Evolutionary conservation across 345 rosid genomes (phyloP), one percentile per base, ranked within the genome.

Genomic region (Laguncularia racemosa): DNA sequence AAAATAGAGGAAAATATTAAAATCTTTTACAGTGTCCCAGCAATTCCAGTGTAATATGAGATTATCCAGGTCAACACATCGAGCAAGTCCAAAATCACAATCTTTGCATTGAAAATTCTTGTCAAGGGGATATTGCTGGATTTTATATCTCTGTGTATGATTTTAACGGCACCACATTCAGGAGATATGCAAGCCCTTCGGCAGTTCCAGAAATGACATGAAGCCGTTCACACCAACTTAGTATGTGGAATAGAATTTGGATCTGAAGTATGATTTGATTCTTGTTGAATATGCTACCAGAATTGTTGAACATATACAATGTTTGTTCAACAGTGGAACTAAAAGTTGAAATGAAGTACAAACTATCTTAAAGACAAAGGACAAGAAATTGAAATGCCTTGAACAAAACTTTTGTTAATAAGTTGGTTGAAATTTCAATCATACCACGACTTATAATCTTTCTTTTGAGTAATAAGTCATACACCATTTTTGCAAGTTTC

Each of bases 71-170:
- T 28, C 70, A 14, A 66, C 44, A 44, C 60, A 48, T 53, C 70
- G 64, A 50, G 55, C 70, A 20, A 66, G 65, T 15, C 70, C 70
- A 50, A 66, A 66, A 28, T 66, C 70, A 0, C 70, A 3, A 66
- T 18, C 70, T 59, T 66, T 0, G 70, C 59, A 17, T 45, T 16
- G 55, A 66, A 59, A n/a, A 55, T 60, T 48, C 44, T 66, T 59
- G 2, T 66, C 70, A 0, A 66, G 59, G 16, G 70, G 20, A 66
- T 26, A 16, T 66, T 66, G 65, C 64, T 59, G 55, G 55, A 38
- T 45, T 66, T 66, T 18, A 66, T 66, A 48, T 66, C 70, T 47
- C 70, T 48, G 58, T 66, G 70, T 44, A 66, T 59, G 6, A 66
- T 66, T 26, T 53, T 59, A 18, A 59, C 51, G 5, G 45, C 52